These are phyloP conservation scores for Otatea glauca DNA, from an alignment of 176 grass and related monocot species.

Conservation along the genomic window DNA sequence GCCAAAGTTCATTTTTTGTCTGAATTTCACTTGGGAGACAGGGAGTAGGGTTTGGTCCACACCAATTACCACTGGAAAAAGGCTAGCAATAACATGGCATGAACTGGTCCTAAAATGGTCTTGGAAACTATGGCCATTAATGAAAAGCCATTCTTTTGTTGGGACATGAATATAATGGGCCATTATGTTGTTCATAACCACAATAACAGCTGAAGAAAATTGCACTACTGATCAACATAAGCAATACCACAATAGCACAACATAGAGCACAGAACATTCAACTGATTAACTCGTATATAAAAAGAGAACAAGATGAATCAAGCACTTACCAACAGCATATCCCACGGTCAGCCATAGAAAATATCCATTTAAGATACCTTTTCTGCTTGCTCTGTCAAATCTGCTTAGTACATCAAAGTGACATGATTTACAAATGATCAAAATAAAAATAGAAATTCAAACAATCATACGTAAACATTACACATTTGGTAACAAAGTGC, in stretches of 20 bases:
- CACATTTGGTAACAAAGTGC: not conserved
- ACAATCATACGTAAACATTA: not conserved
- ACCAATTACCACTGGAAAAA: constrained; percentile 14
- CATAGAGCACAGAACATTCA: not conserved
- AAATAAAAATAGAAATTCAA: not conserved
- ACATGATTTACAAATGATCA: not conserved
- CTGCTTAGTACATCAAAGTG: constrained; percentile 41
- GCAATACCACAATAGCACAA: not conserved
- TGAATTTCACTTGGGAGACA: not conserved
- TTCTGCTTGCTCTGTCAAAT: constrained; percentile 85
- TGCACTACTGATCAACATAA: not conserved
- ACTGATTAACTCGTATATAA: not conserved
- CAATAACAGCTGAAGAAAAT: constrained; percentile 2
- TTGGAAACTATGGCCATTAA: not conserved
- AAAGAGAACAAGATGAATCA: not conserved
- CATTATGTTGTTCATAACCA: not conserved
- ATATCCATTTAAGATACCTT: constrained; percentile 78
- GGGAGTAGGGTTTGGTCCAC: not conserved
- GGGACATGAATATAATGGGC: constrained; percentile 1
- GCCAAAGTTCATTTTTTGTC: not conserved
- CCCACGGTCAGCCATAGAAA: constrained; percentile 89
- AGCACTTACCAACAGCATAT: constrained; percentile 79
- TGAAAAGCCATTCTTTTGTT: not conserved
- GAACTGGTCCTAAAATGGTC: constrained; percentile 1
- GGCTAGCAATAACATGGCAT: not conserved